These are phyloP conservation scores for Inga leiocalycina DNA, from an alignment of 306 rosid genomes.

Conservation along the genomic window DNA sequence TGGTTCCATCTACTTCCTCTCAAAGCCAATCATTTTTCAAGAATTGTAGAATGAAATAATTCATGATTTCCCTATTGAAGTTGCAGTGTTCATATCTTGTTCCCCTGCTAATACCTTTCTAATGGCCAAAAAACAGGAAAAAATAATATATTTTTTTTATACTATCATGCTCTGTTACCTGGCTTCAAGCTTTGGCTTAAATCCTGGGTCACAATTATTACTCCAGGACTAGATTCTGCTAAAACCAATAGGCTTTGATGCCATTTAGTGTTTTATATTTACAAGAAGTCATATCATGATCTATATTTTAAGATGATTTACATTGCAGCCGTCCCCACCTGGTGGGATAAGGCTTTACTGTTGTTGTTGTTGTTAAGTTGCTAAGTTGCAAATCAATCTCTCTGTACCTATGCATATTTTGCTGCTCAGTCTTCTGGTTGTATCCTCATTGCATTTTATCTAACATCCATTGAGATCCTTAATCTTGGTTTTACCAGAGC, in stretches of 20 bases:
- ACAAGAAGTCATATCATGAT: background rate
- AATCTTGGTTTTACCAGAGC: constrained; percentile 61
- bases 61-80: background rate
- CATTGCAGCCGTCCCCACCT: background rate
- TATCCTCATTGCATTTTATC: constrained; percentile 23
- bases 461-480: constrained; percentile 49
- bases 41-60: background rate
- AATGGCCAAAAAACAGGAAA: too few species aligned
- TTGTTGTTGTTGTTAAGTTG: too few species aligned
- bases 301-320: background rate
- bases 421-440: background rate
- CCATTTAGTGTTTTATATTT: background rate
- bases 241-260: background rate
- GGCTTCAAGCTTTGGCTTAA: background rate
- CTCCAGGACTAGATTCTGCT: too few species aligned
- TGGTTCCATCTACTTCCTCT: background rate
- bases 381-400: background rate
- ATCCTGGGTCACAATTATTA: too few species aligned
- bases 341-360: too few species aligned
- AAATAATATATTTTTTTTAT: background rate
- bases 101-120: background rate
- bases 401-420: background rate
- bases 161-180: background rate
- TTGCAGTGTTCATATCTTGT: background rate
- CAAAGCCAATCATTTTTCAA: background rate